Percentiles rank a stretch among this genome's conserved stretches.
Conservation (phyloP, 1,284 basidiomycete genomes). For the Malassezia arunalokei region DNA sequence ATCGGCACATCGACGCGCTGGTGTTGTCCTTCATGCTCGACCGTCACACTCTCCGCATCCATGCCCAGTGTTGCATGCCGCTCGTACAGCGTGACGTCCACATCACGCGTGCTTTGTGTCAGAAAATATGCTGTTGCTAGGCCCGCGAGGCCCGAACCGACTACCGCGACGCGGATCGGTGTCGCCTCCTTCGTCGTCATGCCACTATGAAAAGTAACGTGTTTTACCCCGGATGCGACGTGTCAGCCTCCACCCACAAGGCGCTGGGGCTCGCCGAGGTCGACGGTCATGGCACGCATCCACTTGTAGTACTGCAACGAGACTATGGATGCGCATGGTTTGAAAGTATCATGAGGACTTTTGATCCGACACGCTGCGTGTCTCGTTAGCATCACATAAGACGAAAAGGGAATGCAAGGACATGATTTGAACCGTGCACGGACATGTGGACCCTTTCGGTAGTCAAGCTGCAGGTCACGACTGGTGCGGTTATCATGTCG, state of each 20-base stretch:
- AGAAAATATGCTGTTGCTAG: conserved; percentile 78
- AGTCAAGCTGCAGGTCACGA: neutral
- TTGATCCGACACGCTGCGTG: too few relatives aligned
- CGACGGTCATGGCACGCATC: too few relatives aligned
- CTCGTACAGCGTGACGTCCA: conserved; percentile 36
- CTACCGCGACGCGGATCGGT: conserved; percentile 55
- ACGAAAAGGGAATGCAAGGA: neutral
- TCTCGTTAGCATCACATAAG: too few relatives aligned
- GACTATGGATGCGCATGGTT: too few relatives aligned
- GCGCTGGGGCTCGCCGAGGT: too few relatives aligned
- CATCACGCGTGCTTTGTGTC: neutral
- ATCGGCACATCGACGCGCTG: conserved; percentile 40
- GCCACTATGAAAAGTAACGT: too few relatives aligned
- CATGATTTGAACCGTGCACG: neutral
- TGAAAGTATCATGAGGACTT: too few relatives aligned
- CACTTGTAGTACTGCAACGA: too few relatives aligned
- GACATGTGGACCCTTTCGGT: neutral
- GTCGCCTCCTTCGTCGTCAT: neutral
- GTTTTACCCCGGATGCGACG: too few relatives aligned
- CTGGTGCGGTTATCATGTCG: neutral
- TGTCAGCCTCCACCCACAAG: too few relatives aligned
- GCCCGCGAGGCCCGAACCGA: conserved; percentile 77
- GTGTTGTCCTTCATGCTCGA: conserved; percentile 7
- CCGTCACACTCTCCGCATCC: conserved; percentile 36
- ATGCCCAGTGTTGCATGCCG: conserved; percentile 29